These are phyloP conservation scores for Austroboletus niveus DNA, from an alignment of 1,284 basidiomycete species.

Conservation along the genomic window DNA sequence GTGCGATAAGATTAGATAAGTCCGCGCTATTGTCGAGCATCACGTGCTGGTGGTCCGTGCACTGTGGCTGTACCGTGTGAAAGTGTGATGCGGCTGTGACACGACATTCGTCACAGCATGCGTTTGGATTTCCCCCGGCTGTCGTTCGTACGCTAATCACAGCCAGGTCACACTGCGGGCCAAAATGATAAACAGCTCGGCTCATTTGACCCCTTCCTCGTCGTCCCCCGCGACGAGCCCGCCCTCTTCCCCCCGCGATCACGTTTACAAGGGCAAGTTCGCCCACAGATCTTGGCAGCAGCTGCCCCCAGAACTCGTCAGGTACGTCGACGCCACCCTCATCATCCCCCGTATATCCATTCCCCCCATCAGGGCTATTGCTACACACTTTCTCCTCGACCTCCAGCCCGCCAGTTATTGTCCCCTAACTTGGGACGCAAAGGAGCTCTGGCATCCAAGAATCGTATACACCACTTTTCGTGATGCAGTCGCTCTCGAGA, in stretches of 20 bases:
- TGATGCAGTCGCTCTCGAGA: constrained; percentile 58
- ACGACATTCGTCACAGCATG: constrained; percentile 28
- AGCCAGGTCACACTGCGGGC: constrained; percentile 37
- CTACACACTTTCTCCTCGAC: constrained; percentile 57
- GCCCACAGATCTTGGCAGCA: constrained; percentile 67
- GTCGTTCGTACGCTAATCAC: constrained; percentile 39
- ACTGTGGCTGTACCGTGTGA: constrained; percentile 25
- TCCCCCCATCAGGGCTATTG: constrained; percentile 49
- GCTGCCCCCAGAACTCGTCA: constrained; percentile 66
- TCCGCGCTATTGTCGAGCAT: constrained; percentile 7
- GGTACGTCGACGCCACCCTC: constrained; percentile 45
- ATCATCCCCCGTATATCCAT: constrained; percentile 6
- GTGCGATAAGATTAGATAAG: constrained; percentile 22
- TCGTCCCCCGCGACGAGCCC: constrained; percentile 22
- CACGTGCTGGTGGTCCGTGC: constrained; percentile 30
- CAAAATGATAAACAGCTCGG: constrained; percentile 32
- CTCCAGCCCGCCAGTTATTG: constrained; percentile 42
- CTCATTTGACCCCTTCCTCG: constrained; percentile 18
- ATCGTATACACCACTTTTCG: constrained; percentile 54
- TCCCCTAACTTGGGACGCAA: constrained; percentile 58
- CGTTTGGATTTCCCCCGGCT: constrained; percentile 35
- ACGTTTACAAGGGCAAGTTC: constrained; percentile 62
- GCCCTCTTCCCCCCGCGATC: constrained; percentile 25
- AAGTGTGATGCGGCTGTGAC: constrained; percentile 27
- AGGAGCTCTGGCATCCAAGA: constrained; percentile 55